Evolutionary conservation across 805 yeast species (phyloP), one percentile per base, ranked within the genome.

Genomic region (Candida silvatica): DNA sequence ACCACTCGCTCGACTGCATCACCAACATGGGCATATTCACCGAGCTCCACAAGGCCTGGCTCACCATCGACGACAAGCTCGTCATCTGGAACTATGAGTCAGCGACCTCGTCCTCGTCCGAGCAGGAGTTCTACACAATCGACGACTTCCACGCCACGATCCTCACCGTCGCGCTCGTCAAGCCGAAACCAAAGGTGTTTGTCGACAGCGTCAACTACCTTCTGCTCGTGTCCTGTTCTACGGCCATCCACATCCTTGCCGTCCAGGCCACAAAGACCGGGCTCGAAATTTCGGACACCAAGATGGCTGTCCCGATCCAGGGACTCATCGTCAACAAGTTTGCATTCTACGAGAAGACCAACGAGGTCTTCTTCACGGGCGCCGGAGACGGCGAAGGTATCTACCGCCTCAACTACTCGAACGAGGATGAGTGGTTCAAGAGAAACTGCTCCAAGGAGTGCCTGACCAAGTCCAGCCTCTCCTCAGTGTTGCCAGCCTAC

Each of bases 341-440:
- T 35, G 64, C 69, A 1, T 64, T 72, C 2, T 72, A 74, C 47
- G 74, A 74, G 16, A 58, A 62, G 29, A 77, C 92, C 1, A 81
- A 85, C 31, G 87, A 90, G 37, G 74, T 92, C 4, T 85, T 84
- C 52, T 85, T 94, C 55, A 69, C 83, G 6, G 94, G 95, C n/a
- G 70, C 69, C 27, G 75, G 79, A 16, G 86, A 83, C 44, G 90
- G 87, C 2, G 60, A 67, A 25, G 77, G 88, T 46, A 67, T 92
- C 29, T 92, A 96, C 95, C 90, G 85, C 51, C 63, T 92, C 36
- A 78, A 75, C 39, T 92, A 92, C 53, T 71, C 88, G 5, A 81
- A 79, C 44, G 71, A 81, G 18, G 92, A 86, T 32, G 80, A 84
- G 36, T 90, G 95, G 84, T 86, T 86, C 53, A 75, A 78, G 42